phyloP scores from a whole-genome alignment of 441 rosid genomes.

The Corymbia citriodora region DNA sequence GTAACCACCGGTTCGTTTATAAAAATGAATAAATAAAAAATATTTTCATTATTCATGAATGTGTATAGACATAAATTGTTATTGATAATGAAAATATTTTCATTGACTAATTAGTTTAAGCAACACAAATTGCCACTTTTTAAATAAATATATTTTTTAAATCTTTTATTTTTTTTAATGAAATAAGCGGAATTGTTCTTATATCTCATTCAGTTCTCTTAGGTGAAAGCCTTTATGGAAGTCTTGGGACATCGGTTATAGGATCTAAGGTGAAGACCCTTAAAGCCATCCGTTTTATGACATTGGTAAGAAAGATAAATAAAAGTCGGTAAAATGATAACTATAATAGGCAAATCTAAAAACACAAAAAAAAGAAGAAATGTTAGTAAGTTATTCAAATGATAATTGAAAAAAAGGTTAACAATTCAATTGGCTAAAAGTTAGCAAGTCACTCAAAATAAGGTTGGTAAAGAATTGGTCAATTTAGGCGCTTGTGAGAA shows the following conservation, averaged over 20 bases:
- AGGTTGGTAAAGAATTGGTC: neutral
- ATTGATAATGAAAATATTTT: neutral
- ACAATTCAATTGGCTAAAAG: neutral
- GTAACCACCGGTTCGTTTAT: rapidly evolving
- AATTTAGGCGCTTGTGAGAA: neutral
- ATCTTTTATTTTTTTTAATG: too few relatives aligned
- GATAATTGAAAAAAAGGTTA: neutral
- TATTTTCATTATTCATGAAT: rapidly evolving
- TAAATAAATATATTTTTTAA: neutral
- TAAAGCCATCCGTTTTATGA: neutral
- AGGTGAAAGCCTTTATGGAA: neutral
- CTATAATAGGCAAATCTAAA: neutral
- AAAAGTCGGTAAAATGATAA: neutral
- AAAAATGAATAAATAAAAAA: neutral
- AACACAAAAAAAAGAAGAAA: neutral
- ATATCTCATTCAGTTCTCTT: neutral
- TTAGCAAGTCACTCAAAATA: neutral
- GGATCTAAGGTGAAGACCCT: neutral
- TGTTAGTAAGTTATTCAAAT: neutral
- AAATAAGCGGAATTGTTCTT: neutral
- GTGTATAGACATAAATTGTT: neutral
- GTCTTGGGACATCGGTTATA: neutral
- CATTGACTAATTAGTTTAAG: neutral
- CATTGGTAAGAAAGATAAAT: neutral
- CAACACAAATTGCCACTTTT: neutral